Base-by-base conservation (phyloP, 2,329 filamentous ascomycete species). In the Xylaria sp. region DNA sequence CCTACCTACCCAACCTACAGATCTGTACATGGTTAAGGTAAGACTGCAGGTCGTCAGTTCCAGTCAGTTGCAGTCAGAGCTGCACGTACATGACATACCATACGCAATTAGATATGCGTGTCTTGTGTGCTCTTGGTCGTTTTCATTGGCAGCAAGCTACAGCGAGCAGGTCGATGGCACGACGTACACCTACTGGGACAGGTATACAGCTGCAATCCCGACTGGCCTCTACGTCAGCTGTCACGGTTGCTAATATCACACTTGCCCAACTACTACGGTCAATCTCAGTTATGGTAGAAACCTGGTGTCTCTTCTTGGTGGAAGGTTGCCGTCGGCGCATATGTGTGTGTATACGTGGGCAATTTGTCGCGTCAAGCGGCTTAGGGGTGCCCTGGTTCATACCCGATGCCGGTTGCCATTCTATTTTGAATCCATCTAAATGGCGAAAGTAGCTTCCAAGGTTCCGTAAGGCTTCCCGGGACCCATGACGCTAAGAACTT, bases 381-480 rank as follows among this genome's bases (percentile, higher is more conserved):
- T 13, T 13, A 4, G 9, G 29, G 21, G 55, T 56, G 41, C 45
- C 39, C 18, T 44, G 52, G 44, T 42, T n/a, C 52, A 48, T 48
- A 48, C 50, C 52, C 52, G 52, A 52, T 48, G 47, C 52, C 57
- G 50, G 47, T 54, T n/a, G n/a, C n/a, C 51, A 29, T 43, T 54
- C 44, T 26, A 26, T 5, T 9, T 26, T 26, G 6, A 49, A 51
- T 50, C 57, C 54, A 45, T 58, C 52, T 50, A 22, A 50, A 50
- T 58, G 56, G 58, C 54, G 21, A 56, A 44, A 48, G 48, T 45
- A 51, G 48, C 46, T 59, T 40, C 7, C 52, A n/a, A n/a, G n/a
- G n/a, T 50, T 34, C 29, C 29, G 44, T 56, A 59, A 59, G 58
- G 55, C 56, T 59, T 59, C 55, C 52, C 52, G 50, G 50, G 41